Percentiles rank a stretch among this genome's conserved stretches.
phyloP scores from a whole-genome alignment of 495 filamentous ascomycete species.

The Zalerion maritima region DNA sequence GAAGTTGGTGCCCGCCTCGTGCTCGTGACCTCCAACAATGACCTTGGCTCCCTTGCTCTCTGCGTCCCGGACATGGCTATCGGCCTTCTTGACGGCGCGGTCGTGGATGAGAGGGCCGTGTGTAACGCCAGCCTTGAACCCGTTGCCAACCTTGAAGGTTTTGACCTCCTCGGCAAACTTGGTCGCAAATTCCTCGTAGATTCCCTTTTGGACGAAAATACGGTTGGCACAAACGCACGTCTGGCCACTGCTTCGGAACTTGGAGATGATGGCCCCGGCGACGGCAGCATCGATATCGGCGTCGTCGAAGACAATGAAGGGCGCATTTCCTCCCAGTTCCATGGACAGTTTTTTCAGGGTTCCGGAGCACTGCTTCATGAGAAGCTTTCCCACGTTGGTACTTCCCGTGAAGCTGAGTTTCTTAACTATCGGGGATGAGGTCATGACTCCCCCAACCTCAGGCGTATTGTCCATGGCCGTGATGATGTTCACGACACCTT shows the following conservation, averaged over 20 bases:
- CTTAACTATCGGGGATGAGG: slow-evolving; percentile 53
- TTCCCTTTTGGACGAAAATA: slow-evolving; percentile 63
- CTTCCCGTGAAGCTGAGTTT: slow-evolving; percentile 88
- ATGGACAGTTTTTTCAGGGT: slow-evolving; percentile 80
- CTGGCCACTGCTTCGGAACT: slow-evolving; percentile 80
- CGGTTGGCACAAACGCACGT: slow-evolving; percentile 87
- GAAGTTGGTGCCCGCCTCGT: slow-evolving; percentile 57
- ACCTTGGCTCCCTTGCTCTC: slow-evolving; percentile 58
- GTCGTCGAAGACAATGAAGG: slow-evolving; percentile 90
- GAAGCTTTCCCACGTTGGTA: slow-evolving; percentile 70
- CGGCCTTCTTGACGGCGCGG: slow-evolving; percentile 60
- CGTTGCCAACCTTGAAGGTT: slow-evolving; percentile 61
- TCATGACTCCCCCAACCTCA: slow-evolving; percentile 56
- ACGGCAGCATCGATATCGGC: slow-evolving; percentile 70
- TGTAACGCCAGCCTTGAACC: slow-evolving; percentile 54
- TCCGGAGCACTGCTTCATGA: slow-evolving; percentile 68
- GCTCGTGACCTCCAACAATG: slow-evolving; percentile 52
- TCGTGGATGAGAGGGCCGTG: slow-evolving; percentile 77
- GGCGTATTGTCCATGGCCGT: slow-evolving; percentile 59
- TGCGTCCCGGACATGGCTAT: slow-evolving; percentile 65
- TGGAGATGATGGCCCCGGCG: slow-evolving; percentile 56
- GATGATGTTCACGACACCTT: slow-evolving; percentile 72
- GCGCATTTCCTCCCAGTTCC: slow-evolving; percentile 82
- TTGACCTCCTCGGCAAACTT: slow-evolving; percentile 62
- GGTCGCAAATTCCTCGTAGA: slow-evolving; percentile 62